A percentile compares a stretch with the other conserved stretches of the same genome.
Conservation (phyloP, 1,284 basidiomycete genomes). For the Ustanciosporium gigantosporum region DNA sequence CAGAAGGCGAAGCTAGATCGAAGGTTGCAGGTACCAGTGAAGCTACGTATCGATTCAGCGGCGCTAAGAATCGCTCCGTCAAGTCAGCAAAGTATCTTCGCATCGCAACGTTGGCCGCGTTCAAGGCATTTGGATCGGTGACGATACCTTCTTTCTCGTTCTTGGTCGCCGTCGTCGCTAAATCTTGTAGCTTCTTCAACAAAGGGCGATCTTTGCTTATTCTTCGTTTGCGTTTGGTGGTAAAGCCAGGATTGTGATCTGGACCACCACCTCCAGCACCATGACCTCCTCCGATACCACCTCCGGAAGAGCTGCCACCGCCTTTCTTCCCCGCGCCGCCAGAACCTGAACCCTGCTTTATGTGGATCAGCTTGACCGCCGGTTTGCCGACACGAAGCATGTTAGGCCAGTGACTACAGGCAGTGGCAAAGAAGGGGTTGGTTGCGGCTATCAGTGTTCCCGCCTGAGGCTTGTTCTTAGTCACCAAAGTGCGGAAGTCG, state of each 20-base stretch:
- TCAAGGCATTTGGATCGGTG: conserved; percentile 2
- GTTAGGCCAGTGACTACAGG: conserved; percentile 91
- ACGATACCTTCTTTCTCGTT: conserved; percentile 56
- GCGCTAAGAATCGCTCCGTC: conserved; percentile 85
- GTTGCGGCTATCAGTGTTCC: conserved; percentile 88
- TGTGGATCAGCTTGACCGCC: conserved; percentile 30
- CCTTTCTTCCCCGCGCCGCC: conserved; percentile 6
- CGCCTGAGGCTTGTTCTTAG: conserved; percentile 78
- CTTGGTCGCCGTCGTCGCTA: conserved; percentile 32
- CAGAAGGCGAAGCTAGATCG: conserved; percentile 40
- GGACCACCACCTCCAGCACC: conserved; percentile 48
- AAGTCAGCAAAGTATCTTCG: conserved; percentile 83
- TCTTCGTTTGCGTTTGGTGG: conserved; percentile 78
- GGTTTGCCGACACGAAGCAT: conserved; percentile 68
- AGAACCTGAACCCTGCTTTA: conserved; percentile 16
- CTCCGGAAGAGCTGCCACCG: conserved; percentile 1
- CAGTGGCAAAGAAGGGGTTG: conserved; percentile 88
- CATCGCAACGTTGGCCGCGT: conserved; percentile 65
- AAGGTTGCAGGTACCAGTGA: conserved; percentile 62
- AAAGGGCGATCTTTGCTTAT: conserved; percentile 80
- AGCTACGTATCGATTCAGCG: conserved; percentile 89
- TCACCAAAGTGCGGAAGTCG: conserved; percentile 76
- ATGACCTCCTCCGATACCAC: conserved; percentile 68
- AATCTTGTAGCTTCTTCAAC: conserved; percentile 68
- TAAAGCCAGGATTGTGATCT: conserved; percentile 59